phyloP scores from a whole-genome alignment of 495 filamentous ascomycete genomes.

The Physcia stellaris region DNA sequence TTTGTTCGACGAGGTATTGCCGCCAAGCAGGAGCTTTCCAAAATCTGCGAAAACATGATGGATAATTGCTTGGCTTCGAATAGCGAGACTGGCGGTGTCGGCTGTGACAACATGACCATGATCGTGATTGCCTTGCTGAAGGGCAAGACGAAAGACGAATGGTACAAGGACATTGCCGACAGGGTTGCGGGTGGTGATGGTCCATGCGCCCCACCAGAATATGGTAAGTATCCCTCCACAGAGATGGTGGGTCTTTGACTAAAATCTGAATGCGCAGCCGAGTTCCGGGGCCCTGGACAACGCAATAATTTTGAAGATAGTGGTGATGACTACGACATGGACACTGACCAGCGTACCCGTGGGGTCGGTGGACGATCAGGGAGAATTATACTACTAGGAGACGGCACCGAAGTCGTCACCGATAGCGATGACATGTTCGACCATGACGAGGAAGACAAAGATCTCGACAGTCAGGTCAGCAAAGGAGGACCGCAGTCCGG shows the following conservation, averaged over 20 bases:
- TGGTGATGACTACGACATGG: slow-evolving; percentile 81
- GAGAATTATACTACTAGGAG: slow-evolving; percentile 84
- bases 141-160: slow-evolving; percentile 88
- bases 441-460: slow-evolving; percentile 79
- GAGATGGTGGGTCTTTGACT: slow-evolving; percentile 14
- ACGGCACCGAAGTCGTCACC: slow-evolving; percentile 79
- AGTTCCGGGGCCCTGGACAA: slow-evolving; percentile 85
- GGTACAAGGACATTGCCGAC: slow-evolving; percentile 90
- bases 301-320: slow-evolving; percentile 89
- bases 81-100: slow-evolving; percentile 94
- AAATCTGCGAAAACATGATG: slow-evolving; percentile 99
- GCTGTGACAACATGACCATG: slow-evolving; percentile 99
- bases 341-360: slow-evolving; percentile 47
- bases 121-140: slow-evolving; percentile 74
- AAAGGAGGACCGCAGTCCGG: slow-evolving; percentile 21
- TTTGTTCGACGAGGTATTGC: slow-evolving; percentile 93
- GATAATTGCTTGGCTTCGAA: slow-evolving; percentile 96
- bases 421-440: slow-evolving; percentile 82
- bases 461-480: slow-evolving; percentile 43
- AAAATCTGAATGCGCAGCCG: slow-evolving; percentile 48
- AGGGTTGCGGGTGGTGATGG: slow-evolving; percentile 94
- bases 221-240: slow-evolving; percentile 65
- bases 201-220: slow-evolving; percentile 97
- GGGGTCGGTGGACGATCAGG: slow-evolving; percentile 52
- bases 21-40: slow-evolving; percentile 80